Percentiles rank a stretch among this genome's conserved stretches.
These are phyloP conservation scores for Wickerhamomyces bisporus DNA, from an alignment of 805 yeast genomes.

Conservation along the genomic window DNA sequence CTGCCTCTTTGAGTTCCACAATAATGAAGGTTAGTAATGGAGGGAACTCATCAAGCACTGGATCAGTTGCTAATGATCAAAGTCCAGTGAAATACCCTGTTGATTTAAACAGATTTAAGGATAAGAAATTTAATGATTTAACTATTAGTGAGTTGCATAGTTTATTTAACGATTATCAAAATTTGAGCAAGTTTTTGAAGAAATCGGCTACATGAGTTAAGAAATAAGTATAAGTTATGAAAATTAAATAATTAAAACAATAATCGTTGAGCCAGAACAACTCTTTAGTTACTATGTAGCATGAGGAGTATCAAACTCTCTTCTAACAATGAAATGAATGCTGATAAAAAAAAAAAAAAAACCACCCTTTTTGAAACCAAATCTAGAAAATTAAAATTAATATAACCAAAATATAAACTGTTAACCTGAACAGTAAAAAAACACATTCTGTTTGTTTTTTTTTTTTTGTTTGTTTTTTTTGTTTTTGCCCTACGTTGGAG, in stretches of 20 bases:
- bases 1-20: slow-evolving; percentile 3
- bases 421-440: no score
- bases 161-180: slow-evolving; percentile 16
- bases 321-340: not conserved
- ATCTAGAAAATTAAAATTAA: not conserved
- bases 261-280: no score
- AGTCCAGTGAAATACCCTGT: no score
- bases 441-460: no score
- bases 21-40: slow-evolving; percentile 3
- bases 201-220: no score
- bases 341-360: no score
- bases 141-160: slow-evolving; percentile 13
- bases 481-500: slow-evolving; percentile 17
- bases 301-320: not conserved
- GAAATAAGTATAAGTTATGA: no score
- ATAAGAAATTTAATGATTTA: slow-evolving; percentile 12
- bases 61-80: not conserved
- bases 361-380: no score
- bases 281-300: no score
- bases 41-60: not conserved
- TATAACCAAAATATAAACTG: not conserved
- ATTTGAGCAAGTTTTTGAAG: slow-evolving; percentile 1
- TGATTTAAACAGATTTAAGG: slow-evolving; percentile 12
- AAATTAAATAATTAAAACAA: no score
- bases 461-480: no score